Evolutionary conservation across 1,284 basidiomycete species (phyloP).

Genomic region (Fomitopsis pinicola): DNA sequence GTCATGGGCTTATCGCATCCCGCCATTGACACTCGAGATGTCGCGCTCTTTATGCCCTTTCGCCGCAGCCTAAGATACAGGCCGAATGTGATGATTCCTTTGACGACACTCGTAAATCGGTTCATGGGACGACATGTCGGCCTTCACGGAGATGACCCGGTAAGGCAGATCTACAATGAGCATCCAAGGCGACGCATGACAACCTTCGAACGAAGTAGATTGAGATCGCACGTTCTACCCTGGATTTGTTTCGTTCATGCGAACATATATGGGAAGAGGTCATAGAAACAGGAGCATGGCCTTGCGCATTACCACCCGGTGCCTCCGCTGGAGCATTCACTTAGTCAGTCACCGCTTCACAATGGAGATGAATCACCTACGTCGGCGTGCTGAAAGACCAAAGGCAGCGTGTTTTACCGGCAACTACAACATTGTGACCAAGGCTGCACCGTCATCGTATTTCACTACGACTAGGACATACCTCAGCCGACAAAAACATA

Average conservation of each 20-base stretch:
- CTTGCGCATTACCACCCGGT: slow-evolving; percentile 39
- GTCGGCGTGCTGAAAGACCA: too few relatives aligned
- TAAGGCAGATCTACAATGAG: slow-evolving; percentile 19
- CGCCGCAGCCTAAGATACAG: slow-evolving; percentile 41
- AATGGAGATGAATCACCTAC: too few relatives aligned
- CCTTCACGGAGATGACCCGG: slow-evolving; percentile 45
- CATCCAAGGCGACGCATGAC: not conserved
- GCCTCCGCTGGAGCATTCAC: slow-evolving; percentile 29
- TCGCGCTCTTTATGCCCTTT: slow-evolving; percentile 52
- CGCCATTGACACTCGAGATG: slow-evolving; percentile 49
- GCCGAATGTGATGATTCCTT: slow-evolving; percentile 31
- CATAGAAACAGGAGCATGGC: slow-evolving; percentile 47
- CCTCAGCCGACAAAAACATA: not conserved
- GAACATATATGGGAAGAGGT: slow-evolving; percentile 47
- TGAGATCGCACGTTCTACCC: slow-evolving; percentile 46
- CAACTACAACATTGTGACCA: too few relatives aligned
- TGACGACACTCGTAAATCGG: slow-evolving; percentile 41
- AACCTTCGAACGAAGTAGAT: slow-evolving; percentile 29
- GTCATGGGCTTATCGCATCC: slow-evolving; percentile 50
- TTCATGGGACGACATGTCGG: slow-evolving; percentile 52
- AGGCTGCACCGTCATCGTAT: too few relatives aligned
- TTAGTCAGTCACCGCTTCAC: slow-evolving; percentile 10
- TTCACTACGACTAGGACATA: not conserved
- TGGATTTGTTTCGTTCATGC: slow-evolving; percentile 54
- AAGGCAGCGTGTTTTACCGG: too few relatives aligned